These are phyloP conservation scores for Leishmania guyanensis DNA, from an alignment of 208 protist species.

Conservation along the genomic window DNA sequence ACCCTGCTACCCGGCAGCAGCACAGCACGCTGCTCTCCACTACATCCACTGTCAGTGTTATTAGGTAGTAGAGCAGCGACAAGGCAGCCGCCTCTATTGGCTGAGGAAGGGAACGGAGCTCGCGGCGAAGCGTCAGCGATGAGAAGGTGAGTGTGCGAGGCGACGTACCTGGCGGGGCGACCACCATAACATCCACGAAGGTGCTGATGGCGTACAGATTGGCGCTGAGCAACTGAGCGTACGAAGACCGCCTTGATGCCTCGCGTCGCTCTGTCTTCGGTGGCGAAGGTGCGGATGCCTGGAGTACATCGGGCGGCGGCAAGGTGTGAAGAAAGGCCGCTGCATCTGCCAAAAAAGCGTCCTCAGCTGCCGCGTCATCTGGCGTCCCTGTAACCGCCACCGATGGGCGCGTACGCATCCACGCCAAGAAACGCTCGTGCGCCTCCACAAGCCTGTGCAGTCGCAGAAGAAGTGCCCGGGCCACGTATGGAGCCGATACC, in stretches of 20 bases:
- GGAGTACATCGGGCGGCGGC: neutral
- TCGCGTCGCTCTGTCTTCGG: neutral
- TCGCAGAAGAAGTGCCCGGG: neutral
- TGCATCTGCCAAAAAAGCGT: neutral
- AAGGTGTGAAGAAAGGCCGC: neutral
- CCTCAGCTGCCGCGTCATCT: neutral
- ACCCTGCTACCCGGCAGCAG: neutral
- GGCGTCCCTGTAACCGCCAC: neutral
- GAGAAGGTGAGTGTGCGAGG: neutral
- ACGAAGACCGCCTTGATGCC: neutral
- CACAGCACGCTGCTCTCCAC: conserved; percentile 1
- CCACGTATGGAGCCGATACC: neutral
- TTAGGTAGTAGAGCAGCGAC: conserved; percentile 7
- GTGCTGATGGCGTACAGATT: conserved; percentile 29
- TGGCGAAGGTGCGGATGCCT: neutral
- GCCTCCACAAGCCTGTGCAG: neutral
- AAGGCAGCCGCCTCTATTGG: neutral
- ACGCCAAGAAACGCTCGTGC: conserved; percentile 13
- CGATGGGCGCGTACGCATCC: neutral
- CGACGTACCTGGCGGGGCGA: neutral
- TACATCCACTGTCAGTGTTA: neutral
- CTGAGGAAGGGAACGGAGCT: neutral
- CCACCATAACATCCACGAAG: conserved; percentile 1
- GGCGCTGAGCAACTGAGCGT: conserved; percentile 17
- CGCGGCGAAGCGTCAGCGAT: neutral